These are phyloP conservation scores for Euphorbia tirucalli DNA, from an alignment of 345 rosid genomes.

Conservation along the genomic window DNA sequence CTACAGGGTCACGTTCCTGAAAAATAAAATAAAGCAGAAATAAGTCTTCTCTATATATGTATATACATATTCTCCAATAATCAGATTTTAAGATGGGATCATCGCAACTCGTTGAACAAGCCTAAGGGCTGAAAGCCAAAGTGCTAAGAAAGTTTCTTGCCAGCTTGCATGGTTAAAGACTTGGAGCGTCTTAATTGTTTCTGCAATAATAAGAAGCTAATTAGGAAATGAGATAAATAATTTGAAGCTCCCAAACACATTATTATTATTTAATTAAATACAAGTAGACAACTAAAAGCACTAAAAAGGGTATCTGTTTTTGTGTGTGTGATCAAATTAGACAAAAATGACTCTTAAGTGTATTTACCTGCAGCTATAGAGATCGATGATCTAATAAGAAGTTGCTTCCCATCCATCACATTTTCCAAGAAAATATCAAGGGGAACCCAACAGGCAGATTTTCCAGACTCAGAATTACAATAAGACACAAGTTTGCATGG, in stretches of 20 bases:
- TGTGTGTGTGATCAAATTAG: not conserved
- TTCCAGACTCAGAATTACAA: conserved; percentile 34
- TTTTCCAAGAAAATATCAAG: conserved; percentile 62
- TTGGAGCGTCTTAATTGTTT: conserved; percentile 41
- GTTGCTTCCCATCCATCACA: conserved; percentile 58
- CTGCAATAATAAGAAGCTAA: conserved; percentile 38
- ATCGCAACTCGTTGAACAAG: conserved; percentile 67
- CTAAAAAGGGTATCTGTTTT: not conserved
- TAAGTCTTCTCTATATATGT: not conserved
- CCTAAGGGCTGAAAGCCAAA: conserved; percentile 72
- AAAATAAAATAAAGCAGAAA: conserved; percentile 11
- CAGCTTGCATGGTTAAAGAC: conserved; percentile 58
- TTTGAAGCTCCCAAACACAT: not conserved
- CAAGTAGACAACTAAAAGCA: too few relatives aligned
- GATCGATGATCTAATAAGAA: conserved; percentile 44
- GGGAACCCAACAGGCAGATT: conserved; percentile 53
- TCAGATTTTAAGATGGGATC: conserved; percentile 6
- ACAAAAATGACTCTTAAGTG: not conserved
- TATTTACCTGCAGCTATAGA: conserved; percentile 42
- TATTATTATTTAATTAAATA: not conserved
- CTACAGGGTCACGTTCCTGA: conserved; percentile 60
- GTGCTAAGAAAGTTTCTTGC: conserved; percentile 69
- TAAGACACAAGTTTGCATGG: conserved; percentile 32
- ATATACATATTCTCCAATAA: not conserved
- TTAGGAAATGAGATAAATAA: conserved; percentile 2